Conservation (phyloP, 2,329 filamentous ascomycete genomes). For the Hymenotorrendiella dingleyae region DNA sequence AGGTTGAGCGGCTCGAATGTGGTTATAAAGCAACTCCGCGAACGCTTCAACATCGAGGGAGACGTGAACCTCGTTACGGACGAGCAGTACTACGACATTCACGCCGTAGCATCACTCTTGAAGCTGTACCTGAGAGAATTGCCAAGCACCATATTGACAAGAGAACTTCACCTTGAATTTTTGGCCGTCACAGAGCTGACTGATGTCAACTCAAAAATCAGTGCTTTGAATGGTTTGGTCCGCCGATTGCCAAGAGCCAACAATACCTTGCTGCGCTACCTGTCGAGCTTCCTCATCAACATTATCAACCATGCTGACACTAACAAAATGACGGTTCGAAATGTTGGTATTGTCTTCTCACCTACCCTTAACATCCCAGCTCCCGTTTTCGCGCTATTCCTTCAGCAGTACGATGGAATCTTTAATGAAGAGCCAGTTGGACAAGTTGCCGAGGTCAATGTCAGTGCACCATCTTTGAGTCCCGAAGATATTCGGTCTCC, state of each 20-base stretch:
- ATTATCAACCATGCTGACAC: slow-evolving; percentile 84
- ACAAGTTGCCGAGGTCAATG: slow-evolving; percentile 41
- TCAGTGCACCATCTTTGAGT: slow-evolving; percentile 35
- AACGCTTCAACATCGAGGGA: slow-evolving; percentile 89
- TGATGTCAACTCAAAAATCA: slow-evolving; percentile 69
- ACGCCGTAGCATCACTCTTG: slow-evolving; percentile 87
- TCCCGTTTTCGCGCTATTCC: slow-evolving; percentile 86
- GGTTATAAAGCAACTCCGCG: slow-evolving; percentile 82
- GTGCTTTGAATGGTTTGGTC: slow-evolving; percentile 70
- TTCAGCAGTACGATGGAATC: slow-evolving; percentile 83
- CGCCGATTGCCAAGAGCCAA: slow-evolving; percentile 76
- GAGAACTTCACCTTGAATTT: slow-evolving; percentile 87
- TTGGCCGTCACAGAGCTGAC: slow-evolving; percentile 75
- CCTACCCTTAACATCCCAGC: slow-evolving; percentile 95
- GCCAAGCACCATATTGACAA: slow-evolving; percentile 83
- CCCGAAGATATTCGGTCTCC: slow-evolving; percentile 58
- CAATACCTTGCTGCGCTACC: slow-evolving; percentile 71
- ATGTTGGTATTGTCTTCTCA: slow-evolving; percentile 96
- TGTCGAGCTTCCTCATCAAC: slow-evolving; percentile 83
- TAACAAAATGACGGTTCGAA: slow-evolving; percentile 98
- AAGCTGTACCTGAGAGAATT: slow-evolving; percentile 93
- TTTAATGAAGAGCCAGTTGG: slow-evolving; percentile 67
- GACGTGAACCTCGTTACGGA: slow-evolving; percentile 83
- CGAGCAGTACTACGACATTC: slow-evolving; percentile 86
- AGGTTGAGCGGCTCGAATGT: slow-evolving; percentile 94